Percentiles rank a stretch among this genome's conserved stretches.
These are phyloP conservation scores for Wickerhamomyces sp. DNA, from an alignment of 1,139 yeast genomes.

Conservation along the genomic window DNA sequence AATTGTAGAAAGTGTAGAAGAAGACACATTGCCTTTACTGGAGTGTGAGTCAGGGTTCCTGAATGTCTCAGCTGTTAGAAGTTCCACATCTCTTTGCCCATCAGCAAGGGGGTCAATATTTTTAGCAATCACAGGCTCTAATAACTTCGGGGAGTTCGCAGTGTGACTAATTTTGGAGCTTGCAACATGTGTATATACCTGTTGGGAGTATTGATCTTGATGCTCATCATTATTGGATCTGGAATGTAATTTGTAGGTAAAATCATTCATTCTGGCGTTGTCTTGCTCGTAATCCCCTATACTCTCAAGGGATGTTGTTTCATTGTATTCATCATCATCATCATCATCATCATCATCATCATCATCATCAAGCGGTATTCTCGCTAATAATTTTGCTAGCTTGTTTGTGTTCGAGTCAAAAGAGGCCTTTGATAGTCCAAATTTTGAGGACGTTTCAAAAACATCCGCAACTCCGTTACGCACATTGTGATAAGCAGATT, in stretches of 20 bases:
- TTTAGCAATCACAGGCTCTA: too few relatives aligned
- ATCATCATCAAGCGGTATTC: background rate
- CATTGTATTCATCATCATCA: slow-evolving; percentile 5
- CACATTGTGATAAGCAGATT: slow-evolving; percentile 24
- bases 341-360: slow-evolving; percentile 5
- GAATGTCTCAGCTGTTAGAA: too few relatives aligned
- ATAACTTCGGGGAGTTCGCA: background rate
- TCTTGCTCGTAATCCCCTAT: slow-evolving; percentile 1
- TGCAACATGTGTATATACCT: too few relatives aligned
- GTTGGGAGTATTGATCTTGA: too few relatives aligned
- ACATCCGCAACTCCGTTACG: slow-evolving; percentile 4
- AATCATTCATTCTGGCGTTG: background rate
- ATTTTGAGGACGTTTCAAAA: slow-evolving; percentile 6
- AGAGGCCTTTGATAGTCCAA: slow-evolving; percentile 7
- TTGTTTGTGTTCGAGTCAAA: slow-evolving; percentile 4
- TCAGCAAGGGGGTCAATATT: too few relatives aligned
- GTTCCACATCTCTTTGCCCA: background rate
- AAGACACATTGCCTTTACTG: too few relatives aligned
- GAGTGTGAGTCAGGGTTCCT: too few relatives aligned
- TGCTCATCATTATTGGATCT: too few relatives aligned
- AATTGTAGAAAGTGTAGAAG: background rate
- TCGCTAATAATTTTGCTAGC: slow-evolving; percentile 5
- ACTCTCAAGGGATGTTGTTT: too few relatives aligned
- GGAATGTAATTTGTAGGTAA: too few relatives aligned
- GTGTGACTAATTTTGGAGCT: too few relatives aligned